Base-by-base conservation (phyloP, 257 asterid genomes). In the Nicotiana tomentosiformis region DNA sequence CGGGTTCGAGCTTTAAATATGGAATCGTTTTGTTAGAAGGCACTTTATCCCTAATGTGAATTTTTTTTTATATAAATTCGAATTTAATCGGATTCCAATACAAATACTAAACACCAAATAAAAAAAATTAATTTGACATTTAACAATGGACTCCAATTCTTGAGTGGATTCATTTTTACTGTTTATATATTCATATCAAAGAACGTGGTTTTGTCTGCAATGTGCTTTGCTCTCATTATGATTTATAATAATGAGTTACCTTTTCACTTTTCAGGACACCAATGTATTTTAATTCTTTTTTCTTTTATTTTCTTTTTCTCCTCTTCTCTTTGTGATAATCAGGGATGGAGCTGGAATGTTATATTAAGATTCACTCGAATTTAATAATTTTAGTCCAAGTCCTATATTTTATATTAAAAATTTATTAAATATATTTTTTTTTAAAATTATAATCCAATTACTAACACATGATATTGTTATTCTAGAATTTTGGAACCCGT, bases 191-290 rank as follows among this genome's bases (percentile, higher is more conserved):
- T 23, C 20, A 46, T 72, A 51, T 20, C 80, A 23, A 14, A 74
- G 43, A 49, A 74, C 80, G 29, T 74, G 80, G 39, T 51, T 74
- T 49, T 74, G 80, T 74, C 80, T 74, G 16, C 64, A 74, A 46
- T 49, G 8, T 74, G 16, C 80, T 49, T 51, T 49, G 62, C 80
- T 74, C 26, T 74, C 80, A 49, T 74, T 49, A 74, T 74, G 62
- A 74, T 51, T 49, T 74, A 7, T 51, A 74, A 7, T 51, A 74
- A 49, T 74, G 64, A 74, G 8, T 26, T 26, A 74, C 80, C 80
- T 0, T 74, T 74, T 74, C 80, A 51, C 5, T 74, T 74, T 49
- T 74, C 43, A 49, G 62, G 15, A 43, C 60, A 70, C 17, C 78
- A 12, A 70, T 70, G 32, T n/a, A 74, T 46, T 23, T 23, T 14